Conservation (phyloP, 1,139 yeast genomes). For the Groenewaldozyma auringiensis region DNA sequence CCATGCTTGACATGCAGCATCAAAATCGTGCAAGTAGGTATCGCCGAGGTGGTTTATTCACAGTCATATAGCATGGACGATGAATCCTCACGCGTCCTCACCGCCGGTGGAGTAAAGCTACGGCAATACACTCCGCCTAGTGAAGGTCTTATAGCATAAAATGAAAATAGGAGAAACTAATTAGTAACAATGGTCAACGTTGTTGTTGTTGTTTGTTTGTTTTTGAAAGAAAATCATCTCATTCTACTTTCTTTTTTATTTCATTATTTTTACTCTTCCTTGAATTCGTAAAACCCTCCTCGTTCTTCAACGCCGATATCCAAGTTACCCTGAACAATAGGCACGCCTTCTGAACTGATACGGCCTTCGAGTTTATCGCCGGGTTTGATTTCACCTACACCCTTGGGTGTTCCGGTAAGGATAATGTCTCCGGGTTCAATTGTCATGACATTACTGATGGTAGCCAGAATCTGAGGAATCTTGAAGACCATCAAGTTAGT, state of each 20-base stretch:
- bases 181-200: no score
- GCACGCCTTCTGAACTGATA: conserved; percentile 47
- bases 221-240: not conserved
- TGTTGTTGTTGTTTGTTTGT: no score
- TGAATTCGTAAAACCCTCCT: conserved; percentile 71
- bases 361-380: conserved; percentile 73
- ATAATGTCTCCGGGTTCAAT: conserved; percentile 84
- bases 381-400: conserved; percentile 76
- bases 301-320: conserved; percentile 55
- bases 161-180: not conserved
- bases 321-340: conserved; percentile 43
- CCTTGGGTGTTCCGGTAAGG: conserved; percentile 95
- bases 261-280: conserved; percentile 15
- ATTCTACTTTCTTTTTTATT: not conserved
- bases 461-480: conserved; percentile 68
- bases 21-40: conserved; percentile 89
- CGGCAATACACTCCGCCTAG: conserved; percentile 67
- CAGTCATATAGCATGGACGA: conserved; percentile 90
- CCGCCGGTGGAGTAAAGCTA: conserved; percentile 62
- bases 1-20: conserved; percentile 96
- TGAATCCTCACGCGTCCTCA: conserved; percentile 59
- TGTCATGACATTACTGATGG: conserved; percentile 84
- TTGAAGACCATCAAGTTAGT: conserved; percentile 88
- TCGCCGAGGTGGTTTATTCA: conserved; percentile 86
- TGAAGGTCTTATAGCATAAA: conserved; percentile 23